Percentiles rank a stretch among this genome's conserved stretches.
phyloP scores from a whole-genome alignment of 2,329 filamentous ascomycete genomes.

The Herpotrichia juniperi region DNA sequence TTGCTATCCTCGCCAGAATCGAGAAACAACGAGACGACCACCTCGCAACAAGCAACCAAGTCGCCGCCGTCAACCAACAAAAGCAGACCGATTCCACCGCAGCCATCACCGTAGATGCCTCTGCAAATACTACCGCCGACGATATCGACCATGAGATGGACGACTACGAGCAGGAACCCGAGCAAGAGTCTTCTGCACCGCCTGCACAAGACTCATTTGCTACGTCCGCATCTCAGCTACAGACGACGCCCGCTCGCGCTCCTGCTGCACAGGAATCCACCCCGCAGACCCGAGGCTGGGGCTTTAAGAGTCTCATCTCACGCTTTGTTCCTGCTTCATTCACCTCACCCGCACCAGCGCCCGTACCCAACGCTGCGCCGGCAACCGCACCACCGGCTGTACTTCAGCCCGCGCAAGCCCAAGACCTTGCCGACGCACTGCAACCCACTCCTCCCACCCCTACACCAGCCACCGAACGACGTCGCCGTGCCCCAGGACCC shows the following conservation, averaged over 20 bases:
- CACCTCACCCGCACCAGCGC: not conserved
- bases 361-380: not conserved
- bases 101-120: not conserved
- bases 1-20: no score
- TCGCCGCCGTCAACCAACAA: no score
- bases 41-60: no score
- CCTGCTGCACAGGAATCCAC: not conserved
- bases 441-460: not conserved
- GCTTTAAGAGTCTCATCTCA: not conserved
- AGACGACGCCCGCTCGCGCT: not conserved
- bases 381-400: not conserved
- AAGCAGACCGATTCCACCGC: no score
- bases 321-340: not conserved
- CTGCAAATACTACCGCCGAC: not conserved
- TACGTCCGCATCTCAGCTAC: not conserved
- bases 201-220: no score
- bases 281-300: not conserved
- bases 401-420: not conserved
- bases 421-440: not conserved
- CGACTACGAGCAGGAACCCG: no score
- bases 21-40: no score
- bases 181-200: no score
- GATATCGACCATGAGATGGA: not conserved
- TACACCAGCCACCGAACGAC: not conserved
- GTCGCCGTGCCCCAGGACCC: no score